A percentile compares a stretch with the other conserved stretches of the same genome.
Conservation (phyloP, 139 green algal species). For the Chlorella sorokiniana region DNA sequence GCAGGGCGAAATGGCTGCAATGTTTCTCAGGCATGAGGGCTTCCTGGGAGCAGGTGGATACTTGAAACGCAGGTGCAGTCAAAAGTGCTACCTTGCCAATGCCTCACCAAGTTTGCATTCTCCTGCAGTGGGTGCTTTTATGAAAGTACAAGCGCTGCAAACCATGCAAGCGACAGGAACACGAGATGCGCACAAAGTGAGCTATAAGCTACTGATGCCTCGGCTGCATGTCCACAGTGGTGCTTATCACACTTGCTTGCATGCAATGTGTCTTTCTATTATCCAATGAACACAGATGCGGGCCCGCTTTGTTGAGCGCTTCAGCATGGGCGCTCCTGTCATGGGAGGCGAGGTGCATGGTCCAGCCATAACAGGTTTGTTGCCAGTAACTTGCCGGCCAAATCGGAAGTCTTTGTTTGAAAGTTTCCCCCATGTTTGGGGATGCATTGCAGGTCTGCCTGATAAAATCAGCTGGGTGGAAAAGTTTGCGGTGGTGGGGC, state of each 20-base stretch:
- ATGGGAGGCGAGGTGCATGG: slow-evolving; percentile 76
- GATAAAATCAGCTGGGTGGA: slow-evolving; percentile 91
- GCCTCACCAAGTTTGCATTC: neutral
- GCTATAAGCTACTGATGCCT: neutral
- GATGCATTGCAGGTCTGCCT: slow-evolving; percentile 46
- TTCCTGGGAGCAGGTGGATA: slow-evolving; percentile 84
- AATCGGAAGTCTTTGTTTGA: neutral
- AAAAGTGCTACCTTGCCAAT: neutral
- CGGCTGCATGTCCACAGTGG: neutral
- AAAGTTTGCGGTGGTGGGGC: slow-evolving; percentile 78
- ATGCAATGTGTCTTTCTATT: neutral
- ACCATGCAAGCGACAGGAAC: slow-evolving; percentile 45
- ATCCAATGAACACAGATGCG: slow-evolving; percentile 50
- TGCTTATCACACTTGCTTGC: neutral
- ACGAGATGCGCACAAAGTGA: slow-evolving; percentile 3
- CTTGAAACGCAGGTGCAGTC: neutral
- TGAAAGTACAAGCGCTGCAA: slow-evolving; percentile 87
- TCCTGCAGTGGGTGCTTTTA: slow-evolving; percentile 87
- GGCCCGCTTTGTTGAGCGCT: slow-evolving; percentile 90
- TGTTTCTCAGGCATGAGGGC: slow-evolving; percentile 97
- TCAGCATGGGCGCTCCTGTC: slow-evolving; percentile 88
- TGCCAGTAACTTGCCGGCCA: neutral
- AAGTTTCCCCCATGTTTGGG: neutral
- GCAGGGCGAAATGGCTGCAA: slow-evolving; percentile 93
- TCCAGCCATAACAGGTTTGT: slow-evolving; percentile 64